phyloP scores from a whole-genome alignment of 257 asterid genomes.

The Solanum ossicruentum region DNA sequence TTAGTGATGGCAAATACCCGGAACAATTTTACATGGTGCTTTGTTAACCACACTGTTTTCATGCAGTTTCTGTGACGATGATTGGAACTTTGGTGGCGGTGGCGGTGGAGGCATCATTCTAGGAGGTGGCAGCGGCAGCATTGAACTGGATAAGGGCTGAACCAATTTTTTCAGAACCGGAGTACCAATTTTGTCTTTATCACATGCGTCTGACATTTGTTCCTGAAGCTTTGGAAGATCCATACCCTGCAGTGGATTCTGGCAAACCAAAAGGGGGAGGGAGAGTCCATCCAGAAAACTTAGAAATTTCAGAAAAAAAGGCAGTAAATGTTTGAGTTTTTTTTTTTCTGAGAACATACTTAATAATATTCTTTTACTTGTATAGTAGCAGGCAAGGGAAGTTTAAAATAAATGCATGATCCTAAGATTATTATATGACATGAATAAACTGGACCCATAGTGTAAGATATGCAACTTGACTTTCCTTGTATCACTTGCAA shows the following conservation, averaged over 20 bases:
- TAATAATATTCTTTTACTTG: not conserved
- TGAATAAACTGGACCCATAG: not conserved
- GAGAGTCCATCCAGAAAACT: conserved; percentile 27
- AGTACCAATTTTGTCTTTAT: conserved; percentile 18
- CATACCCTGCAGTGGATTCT: conserved; percentile 60
- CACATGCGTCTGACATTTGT: conserved; percentile 62
- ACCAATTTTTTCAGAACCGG: conserved; percentile 23
- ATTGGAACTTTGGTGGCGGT: conserved; percentile 43
- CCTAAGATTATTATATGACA: not conserved
- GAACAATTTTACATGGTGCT: conserved; percentile 35
- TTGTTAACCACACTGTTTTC: conserved; percentile 11
- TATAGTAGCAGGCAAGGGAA: not conserved
- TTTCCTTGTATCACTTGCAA: not conserved
- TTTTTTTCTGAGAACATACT: not conserved
- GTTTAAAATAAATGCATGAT: not conserved
- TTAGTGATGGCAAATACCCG: conserved; percentile 35
- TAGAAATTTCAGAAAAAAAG: conserved; percentile 21
- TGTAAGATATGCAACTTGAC: not conserved
- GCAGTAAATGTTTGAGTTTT: not conserved
- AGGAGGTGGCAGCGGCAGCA: conserved; percentile 18
- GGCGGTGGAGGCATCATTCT: conserved; percentile 38
- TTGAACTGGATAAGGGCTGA: conserved; percentile 21
- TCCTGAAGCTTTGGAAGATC: conserved; percentile 53
- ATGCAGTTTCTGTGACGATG: conserved; percentile 16
- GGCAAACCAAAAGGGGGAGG: conserved; percentile 11